phyloP scores from a whole-genome alignment of 1,284 basidiomycete genomes.

The Ustilago nuda region DNA sequence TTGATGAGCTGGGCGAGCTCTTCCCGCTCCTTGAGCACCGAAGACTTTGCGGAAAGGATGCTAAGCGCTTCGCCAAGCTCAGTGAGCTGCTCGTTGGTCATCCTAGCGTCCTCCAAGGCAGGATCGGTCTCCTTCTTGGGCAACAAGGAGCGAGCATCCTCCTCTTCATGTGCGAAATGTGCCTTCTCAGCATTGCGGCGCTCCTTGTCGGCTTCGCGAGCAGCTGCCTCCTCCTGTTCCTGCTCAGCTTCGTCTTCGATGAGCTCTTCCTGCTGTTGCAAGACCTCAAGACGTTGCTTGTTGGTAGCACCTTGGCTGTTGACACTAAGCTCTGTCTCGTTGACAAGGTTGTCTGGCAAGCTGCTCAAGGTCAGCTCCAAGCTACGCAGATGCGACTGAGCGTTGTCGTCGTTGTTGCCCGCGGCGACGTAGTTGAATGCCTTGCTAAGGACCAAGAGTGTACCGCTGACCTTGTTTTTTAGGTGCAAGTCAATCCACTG shows the following conservation, averaged over 20 bases:
- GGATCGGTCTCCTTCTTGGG: slow-evolving; percentile 55
- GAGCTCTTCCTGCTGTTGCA: slow-evolving; percentile 98
- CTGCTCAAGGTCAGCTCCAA: slow-evolving; percentile 91
- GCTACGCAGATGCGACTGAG: slow-evolving; percentile 75
- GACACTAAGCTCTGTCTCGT: slow-evolving; percentile 95
- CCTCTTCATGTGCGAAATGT: slow-evolving; percentile 55
- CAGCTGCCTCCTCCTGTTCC: slow-evolving; percentile 90
- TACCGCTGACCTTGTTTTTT: slow-evolving; percentile 85
- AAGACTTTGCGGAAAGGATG: slow-evolving; percentile 93
- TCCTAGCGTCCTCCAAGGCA: slow-evolving; percentile 77
- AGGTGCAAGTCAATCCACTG: slow-evolving; percentile 96
- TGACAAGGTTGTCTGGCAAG: slow-evolving; percentile 93
- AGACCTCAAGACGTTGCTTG: slow-evolving; percentile 96
- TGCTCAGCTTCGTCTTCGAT: slow-evolving; percentile 99
- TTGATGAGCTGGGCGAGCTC: slow-evolving; percentile 90
- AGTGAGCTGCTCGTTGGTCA: slow-evolving; percentile 95
- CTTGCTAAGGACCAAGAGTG: slow-evolving; percentile 88
- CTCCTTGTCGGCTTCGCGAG: slow-evolving; percentile 85
- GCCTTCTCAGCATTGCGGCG: slow-evolving; percentile 74
- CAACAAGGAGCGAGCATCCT: slow-evolving; percentile 57
- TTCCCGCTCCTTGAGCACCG: slow-evolving; percentile 92
- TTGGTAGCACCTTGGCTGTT: slow-evolving; percentile 92
- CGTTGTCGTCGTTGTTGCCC: slow-evolving; percentile 40
- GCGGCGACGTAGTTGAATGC: slow-evolving; percentile 84
- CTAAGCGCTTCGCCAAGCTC: slow-evolving; percentile 93